Percentiles rank a stretch among this genome's conserved stretches.
Evolutionary conservation across 2,329 filamentous ascomycete species (phyloP).

Genomic region (Diplodia seriata): DNA sequence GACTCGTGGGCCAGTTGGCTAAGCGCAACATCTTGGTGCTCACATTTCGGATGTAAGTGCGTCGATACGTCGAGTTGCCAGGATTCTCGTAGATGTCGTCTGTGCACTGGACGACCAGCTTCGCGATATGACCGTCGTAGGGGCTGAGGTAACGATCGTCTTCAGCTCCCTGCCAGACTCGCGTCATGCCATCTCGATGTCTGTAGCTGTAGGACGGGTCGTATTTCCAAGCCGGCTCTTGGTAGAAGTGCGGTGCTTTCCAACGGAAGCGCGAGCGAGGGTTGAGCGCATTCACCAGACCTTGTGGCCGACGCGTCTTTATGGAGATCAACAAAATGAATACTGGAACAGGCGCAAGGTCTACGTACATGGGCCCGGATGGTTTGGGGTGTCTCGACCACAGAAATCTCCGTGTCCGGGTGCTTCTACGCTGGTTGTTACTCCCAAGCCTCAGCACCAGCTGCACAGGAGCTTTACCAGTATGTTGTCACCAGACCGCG

Average conservation of each 20-base stretch:
- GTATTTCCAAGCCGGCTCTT: slow-evolving; percentile 23
- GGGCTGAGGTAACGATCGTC: slow-evolving; percentile 45
- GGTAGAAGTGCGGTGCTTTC: slow-evolving; percentile 29
- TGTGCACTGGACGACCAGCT: slow-evolving; percentile 43
- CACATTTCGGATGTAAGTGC: slow-evolving; percentile 43
- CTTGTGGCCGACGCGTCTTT: slow-evolving; percentile 34
- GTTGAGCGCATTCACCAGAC: slow-evolving; percentile 37
- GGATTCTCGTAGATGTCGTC: slow-evolving; percentile 45
- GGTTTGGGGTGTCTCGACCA: background rate
- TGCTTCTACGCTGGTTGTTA: background rate
- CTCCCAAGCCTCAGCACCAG: slow-evolving; percentile 2
- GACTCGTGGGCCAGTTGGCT: slow-evolving; percentile 44
- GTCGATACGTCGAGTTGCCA: slow-evolving; percentile 40
- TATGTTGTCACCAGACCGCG: background rate
- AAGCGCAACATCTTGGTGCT: slow-evolving; percentile 41
- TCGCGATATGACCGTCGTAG: slow-evolving; percentile 42
- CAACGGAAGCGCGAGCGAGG: slow-evolving; percentile 14
- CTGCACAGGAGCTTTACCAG: slow-evolving; percentile 21
- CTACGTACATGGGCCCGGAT: slow-evolving; percentile 9
- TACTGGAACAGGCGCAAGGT: background rate
- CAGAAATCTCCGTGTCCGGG: background rate
- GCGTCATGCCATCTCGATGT: slow-evolving; percentile 17
- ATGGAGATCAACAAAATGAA: background rate
- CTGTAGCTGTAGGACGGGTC: background rate
- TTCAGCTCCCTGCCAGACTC: slow-evolving; percentile 20